A percentile compares a stretch with the other conserved stretches of the same genome.
These are phyloP conservation scores for Chamaecrista fasciculata DNA, from an alignment of 306 rosid genomes.

Conservation along the genomic window DNA sequence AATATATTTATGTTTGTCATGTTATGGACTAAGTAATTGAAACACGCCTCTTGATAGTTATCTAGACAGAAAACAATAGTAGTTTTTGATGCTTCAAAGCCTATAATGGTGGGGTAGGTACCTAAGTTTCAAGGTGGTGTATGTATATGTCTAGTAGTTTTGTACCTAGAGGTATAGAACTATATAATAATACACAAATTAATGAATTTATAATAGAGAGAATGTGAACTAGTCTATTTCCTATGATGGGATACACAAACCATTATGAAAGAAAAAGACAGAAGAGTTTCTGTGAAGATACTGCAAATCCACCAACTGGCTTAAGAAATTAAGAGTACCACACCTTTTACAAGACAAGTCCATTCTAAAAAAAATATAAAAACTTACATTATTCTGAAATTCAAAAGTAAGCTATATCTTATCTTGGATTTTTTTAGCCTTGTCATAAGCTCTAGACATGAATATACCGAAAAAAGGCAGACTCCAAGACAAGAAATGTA, in stretches of 20 bases:
- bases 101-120: constrained; percentile 6
- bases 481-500: constrained; percentile 36
- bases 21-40: neutral
- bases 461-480: constrained; percentile 37
- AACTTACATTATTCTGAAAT: constrained; percentile 33
- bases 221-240: constrained; percentile 1
- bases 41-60: constrained; percentile 14
- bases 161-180: neutral
- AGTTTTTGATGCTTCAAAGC: neutral
- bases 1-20: constrained; percentile 4
- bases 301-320: constrained; percentile 30
- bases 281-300: constrained; percentile 33
- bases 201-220: neutral
- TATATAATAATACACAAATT: neutral
- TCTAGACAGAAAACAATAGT: neutral
- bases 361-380: constrained; percentile 36
- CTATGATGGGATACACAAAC: constrained; percentile 11
- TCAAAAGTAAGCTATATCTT: constrained; percentile 39
- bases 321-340: constrained; percentile 41
- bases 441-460: constrained; percentile 30
- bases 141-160: neutral
- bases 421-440: constrained; percentile 40
- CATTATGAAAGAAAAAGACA: constrained; percentile 27
- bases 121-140: constrained; percentile 7
- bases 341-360: constrained; percentile 53